Conservation (phyloP, 2,329 filamentous ascomycete species). For the Fusarium sp. region DNA sequence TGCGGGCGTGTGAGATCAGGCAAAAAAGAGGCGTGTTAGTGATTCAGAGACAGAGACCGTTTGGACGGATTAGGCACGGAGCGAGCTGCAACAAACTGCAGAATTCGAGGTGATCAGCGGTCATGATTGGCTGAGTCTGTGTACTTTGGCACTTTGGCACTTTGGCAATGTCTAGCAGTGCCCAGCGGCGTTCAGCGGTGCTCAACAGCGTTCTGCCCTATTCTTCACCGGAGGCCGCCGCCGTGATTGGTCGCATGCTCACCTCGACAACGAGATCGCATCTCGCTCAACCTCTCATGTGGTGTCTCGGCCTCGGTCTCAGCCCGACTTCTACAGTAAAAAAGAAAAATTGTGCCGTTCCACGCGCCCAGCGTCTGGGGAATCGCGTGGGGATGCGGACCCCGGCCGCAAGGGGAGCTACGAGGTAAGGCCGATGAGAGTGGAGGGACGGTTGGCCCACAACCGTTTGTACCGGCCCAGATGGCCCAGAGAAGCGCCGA, state of each 20-base stretch:
- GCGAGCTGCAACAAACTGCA: not conserved
- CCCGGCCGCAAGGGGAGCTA: slow-evolving; percentile 39
- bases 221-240: not conserved
- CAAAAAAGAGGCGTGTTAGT: not conserved
- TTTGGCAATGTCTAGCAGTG: not conserved
- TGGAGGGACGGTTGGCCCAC: slow-evolving; percentile 39
- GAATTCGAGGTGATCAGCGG: not conserved
- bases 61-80: not conserved
- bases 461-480: slow-evolving; percentile 34
- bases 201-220: not conserved
- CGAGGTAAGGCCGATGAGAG: slow-evolving; percentile 48
- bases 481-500: slow-evolving; percentile 50
- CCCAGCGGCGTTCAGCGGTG: not conserved
- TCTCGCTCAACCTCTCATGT: slow-evolving; percentile 1
- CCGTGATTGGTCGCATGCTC: not conserved
- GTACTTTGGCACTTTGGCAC: not conserved
- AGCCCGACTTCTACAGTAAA: not conserved
- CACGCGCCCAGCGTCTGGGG: slow-evolving; percentile 46
- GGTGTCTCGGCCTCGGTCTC: slow-evolving; percentile 25
- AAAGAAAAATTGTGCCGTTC: slow-evolving; percentile 19
- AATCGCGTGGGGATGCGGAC: slow-evolving; percentile 43
- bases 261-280: slow-evolving; percentile 1
- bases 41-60: not conserved
- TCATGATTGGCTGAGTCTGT: not conserved
- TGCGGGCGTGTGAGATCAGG: not conserved